Evolutionary conservation across 352 stramenopile genomes (phyloP), one percentile per base, ranked within the genome.

Genomic region (Globisporangium alternatum): DNA sequence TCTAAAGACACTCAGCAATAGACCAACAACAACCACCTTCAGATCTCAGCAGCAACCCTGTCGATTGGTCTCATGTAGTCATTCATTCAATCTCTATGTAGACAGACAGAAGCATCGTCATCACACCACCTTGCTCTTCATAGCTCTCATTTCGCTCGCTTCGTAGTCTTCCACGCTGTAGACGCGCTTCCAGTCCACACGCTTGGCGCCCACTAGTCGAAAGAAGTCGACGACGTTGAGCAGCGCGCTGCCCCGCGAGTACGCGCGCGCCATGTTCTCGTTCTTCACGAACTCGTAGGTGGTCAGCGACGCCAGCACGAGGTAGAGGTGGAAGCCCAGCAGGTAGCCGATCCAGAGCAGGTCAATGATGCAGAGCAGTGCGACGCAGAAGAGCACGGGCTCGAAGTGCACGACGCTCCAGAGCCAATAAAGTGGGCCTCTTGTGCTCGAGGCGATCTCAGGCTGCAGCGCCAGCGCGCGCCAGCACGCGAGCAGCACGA

Each of bases 251-350:
- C 82, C 85, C 33, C 78, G 76, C 5, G 85, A 91, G 56, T 87
- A 93, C 21, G 69, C 74, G 13, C 72, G 77, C 25, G 76, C 51
- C 10, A 75, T 61, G 61, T 86, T 89, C 56, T 88, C 80, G 45
- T 69, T 70, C 66, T 88, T 91, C 22, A 93, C 74, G n/a, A 91
- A 76, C 54, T 93, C 85, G 65, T 93, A 91, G 22, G 85, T 93
- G 44, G 85, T 93, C 37, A 88, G 77, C 12, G 79, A 77, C 30
- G 73, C 73, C 30, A 75, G 65, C 49, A 88, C 60, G 37, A 91
- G 71, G 70, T 88, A 93, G 5, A 75, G 25, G 63, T 93, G 79
- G 70, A 91, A 88, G 25, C 78, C 37, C 6, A 91, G 64, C 62
- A 91, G 74, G 69, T 93, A 93, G 8, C 68, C 80, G 64, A 93